These are phyloP conservation scores for Lepiota brunneoincarnata DNA, from an alignment of 768 basidiomycete genomes.

Conservation along the genomic window DNA sequence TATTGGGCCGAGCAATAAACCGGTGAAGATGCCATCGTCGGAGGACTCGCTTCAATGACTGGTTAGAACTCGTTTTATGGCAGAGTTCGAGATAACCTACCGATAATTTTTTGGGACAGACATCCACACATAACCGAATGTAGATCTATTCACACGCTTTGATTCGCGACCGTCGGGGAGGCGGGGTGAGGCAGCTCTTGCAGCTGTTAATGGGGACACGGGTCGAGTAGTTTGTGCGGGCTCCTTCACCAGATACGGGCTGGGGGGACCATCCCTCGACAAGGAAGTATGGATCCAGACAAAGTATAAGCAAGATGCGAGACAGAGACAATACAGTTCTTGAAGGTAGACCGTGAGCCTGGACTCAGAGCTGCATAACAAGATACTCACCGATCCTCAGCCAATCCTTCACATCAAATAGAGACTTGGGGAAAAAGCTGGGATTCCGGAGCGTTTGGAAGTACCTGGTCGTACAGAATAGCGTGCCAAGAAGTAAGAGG, in stretches of 20 bases:
- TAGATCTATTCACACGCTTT: constrained; percentile 36
- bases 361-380: not conserved
- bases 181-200: constrained; percentile 39
- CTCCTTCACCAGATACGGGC: constrained; percentile 14
- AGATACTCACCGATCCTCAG: constrained; percentile 47
- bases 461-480: constrained; percentile 53
- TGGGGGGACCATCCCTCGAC: constrained; percentile 20
- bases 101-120: constrained; percentile 86
- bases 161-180: constrained; percentile 43
- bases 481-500: constrained; percentile 59
- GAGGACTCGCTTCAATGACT: constrained; percentile 54
- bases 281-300: constrained; percentile 58
- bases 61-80: constrained; percentile 7
- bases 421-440: constrained; percentile 24
- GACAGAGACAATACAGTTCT: constrained; percentile 60
- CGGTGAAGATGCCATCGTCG: constrained; percentile 86
- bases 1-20: constrained; percentile 79
- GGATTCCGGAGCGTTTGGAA: constrained; percentile 29
- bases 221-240: constrained; percentile 16
- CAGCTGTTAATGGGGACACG: constrained; percentile 13
- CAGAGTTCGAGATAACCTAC: constrained; percentile 32
- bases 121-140: constrained; percentile 82
- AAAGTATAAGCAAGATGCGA: constrained; percentile 57
- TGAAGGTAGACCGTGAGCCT: constrained; percentile 13
- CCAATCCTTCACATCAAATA: constrained; percentile 35